Base-by-base conservation (phyloP, 2,329 filamentous ascomycete species). In the Cadophora sp. region DNA sequence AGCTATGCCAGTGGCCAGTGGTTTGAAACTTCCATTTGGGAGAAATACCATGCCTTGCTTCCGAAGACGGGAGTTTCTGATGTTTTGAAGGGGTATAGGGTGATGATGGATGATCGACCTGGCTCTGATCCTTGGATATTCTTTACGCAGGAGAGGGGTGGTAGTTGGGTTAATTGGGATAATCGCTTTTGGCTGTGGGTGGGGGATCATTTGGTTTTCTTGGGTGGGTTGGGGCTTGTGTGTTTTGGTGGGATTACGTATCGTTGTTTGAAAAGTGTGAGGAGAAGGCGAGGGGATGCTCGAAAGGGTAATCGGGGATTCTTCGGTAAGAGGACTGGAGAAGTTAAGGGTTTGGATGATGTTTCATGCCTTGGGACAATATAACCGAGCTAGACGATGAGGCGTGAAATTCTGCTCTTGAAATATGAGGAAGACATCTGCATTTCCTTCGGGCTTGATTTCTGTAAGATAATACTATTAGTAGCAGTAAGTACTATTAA, bases 1-100 rank as follows among this genome's bases (percentile, higher is more conserved):
- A 92, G 91, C 87, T 90, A 88, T 60, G 86, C 87, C 30, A 91
- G 89, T 1, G 90, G 90, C 1, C 89, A 90, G 9, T 81, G 91
- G 67, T 92, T 90, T 79, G 80, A 91, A 55, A 90, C 87, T 65
- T 84, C 91, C 43, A 85, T 92, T 69, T 92, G 90, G 90, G 85
- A 90, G 73, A 84, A 90, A 75, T 92, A 90, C 24, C 18, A 36
- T 20, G 27, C 43, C 4, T 20, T 11, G 24, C 16, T 60, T 20
- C 18, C 20, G 18, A 30, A 22, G 27, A 65, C 70, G 13, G 45
- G 20, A 20, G 45, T 11, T 20, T 9, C 70, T 18, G n/a, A 22
- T 6, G n/a, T 3, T 8, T 9, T 48, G 45, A 48, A 22, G n/a
- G 45, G 45, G 1, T 24, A 20, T 48, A 48, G 45, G 11, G 3